A percentile compares a stretch with the other conserved stretches of the same genome.
Evolutionary conservation across 805 yeast species (phyloP).

Genomic region (Clavispora carvajalis): DNA sequence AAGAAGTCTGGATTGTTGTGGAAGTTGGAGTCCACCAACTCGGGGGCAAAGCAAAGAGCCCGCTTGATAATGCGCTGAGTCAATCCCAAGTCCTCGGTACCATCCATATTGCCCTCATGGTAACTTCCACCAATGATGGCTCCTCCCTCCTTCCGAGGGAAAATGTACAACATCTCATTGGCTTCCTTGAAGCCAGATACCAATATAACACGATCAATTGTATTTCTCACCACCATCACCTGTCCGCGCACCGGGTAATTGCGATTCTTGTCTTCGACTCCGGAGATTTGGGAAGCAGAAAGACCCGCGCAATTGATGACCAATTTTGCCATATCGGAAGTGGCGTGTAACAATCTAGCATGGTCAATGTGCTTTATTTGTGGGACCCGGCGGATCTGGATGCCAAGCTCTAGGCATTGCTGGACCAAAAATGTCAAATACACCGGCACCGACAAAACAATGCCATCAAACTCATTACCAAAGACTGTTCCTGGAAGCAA

Average conservation of each 20-base stretch:
- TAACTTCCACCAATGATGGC: conserved; percentile 58
- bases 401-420: conserved; percentile 43
- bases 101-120: conserved; percentile 9
- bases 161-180: conserved; percentile 49
- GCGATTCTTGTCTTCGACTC: conserved; percentile 37
- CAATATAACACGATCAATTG: conserved; percentile 21
- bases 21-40: conserved; percentile 24
- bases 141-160: conserved; percentile 66
- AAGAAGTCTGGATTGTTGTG: conserved; percentile 23
- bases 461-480: conserved; percentile 49
- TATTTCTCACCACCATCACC: conserved; percentile 47
- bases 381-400: conserved; percentile 37
- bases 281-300: conserved; percentile 38
- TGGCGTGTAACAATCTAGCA: conserved; percentile 26
- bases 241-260: conserved; percentile 58
- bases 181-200: conserved; percentile 31
- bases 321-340: conserved; percentile 32
- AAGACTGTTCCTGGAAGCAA: conserved; percentile 35
- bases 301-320: conserved; percentile 59
- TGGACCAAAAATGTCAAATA: conserved; percentile 51
- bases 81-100: conserved; percentile 34
- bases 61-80: conserved; percentile 43
- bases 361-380: conserved; percentile 41
- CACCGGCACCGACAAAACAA: conserved; percentile 54
- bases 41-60: conserved; percentile 40